Base-by-base conservation (phyloP, 345 rosid species). In the Lepidium africanum region DNA sequence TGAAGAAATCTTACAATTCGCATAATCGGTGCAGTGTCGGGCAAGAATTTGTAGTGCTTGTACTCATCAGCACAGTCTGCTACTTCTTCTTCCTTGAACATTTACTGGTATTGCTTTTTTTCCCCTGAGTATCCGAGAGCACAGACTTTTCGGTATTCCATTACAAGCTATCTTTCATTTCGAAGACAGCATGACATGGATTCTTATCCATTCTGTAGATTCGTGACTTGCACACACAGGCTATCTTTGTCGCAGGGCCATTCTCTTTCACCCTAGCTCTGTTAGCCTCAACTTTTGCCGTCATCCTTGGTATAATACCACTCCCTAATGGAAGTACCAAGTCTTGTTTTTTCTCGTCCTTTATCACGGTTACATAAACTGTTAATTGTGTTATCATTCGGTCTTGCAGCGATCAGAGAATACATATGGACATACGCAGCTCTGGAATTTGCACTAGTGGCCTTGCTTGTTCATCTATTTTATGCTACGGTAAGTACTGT, bases 41-140 rank as follows among this genome's bases (percentile, higher is more conserved):
- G 86, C 97, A 88, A 77, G 98, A 90, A 70, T 88, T 93, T 79
- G 92, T 84, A 71, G 96, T 90, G 77, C 97, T 90, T 40, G 91
- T 88, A 64, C 78, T 93, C 61, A 85, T 93, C 59, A 93, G 97
- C 85, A 80, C 91, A 6, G 77, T 86, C 61, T 90, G 96, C 80
- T 93, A 93, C 79, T 93, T 93, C 87, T 93, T 90, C 89, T 90
- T 90, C 88, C 90, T 90, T 41, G 97, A 90, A 82, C 96, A 88
- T 73, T 73, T 93, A 72, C 76, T 90, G 87, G 98, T 93, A 90
- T 37, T 49, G 86, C 72, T 45, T 8, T 73, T 50, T 36, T 50
- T 40, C 42, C 30, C 30, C 39, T 7, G 47, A 70, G 45, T 40
- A 10, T 68, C 35, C 7, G 5, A 14, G 23, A 33, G 35, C 45